Percentiles rank a stretch among this genome's conserved stretches.
phyloP scores from a whole-genome alignment of 2,329 filamentous ascomycete genomes.

The Acarospora socialis region DNA sequence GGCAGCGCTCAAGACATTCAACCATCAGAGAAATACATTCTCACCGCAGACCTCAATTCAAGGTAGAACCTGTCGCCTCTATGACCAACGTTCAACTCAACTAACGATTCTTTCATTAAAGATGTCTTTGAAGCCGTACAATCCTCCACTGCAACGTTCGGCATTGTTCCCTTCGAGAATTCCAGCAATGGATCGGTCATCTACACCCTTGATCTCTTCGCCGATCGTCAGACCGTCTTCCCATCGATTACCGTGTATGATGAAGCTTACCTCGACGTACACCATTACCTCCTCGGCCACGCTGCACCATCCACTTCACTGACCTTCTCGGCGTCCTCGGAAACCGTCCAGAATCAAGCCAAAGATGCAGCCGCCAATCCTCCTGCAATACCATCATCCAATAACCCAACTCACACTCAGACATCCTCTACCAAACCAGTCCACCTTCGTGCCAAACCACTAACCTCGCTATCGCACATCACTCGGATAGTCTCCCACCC shows the following conservation, averaged over 20 bases:
- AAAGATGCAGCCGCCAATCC: conserved; percentile 8
- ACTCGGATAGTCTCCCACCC: conserved; percentile 79
- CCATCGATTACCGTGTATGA: conserved; percentile 60
- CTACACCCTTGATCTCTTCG: conserved; percentile 77
- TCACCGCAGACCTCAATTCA: conserved; percentile 8
- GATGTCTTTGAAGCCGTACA: conserved; percentile 75
- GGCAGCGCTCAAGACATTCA: conserved; percentile 11
- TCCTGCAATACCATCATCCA: conserved; percentile 5
- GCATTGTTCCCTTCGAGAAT: conserved; percentile 91
- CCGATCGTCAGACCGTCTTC: conserved; percentile 53
- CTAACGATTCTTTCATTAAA: conserved; percentile 1
- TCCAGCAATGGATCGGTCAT: conserved; percentile 87
- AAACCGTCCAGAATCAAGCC: conserved; percentile 7
- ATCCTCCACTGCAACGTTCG: conserved; percentile 46
- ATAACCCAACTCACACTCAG: conserved; percentile 2
- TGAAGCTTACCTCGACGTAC: conserved; percentile 75
- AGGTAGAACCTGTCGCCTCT: conserved; percentile 10
- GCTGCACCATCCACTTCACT: too few species aligned
- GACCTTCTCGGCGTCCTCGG: not conserved
- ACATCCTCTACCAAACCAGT: not conserved
- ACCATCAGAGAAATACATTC: conserved; percentile 1
- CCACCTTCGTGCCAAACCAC: conserved; percentile 34
- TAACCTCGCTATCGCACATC: conserved; percentile 45
- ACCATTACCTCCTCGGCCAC: conserved; percentile 68
- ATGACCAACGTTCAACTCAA: not conserved